A percentile compares a stretch with the other conserved stretches of the same genome.
Conservation (phyloP, 805 yeast genomes). For the Starmerella powellii region DNA sequence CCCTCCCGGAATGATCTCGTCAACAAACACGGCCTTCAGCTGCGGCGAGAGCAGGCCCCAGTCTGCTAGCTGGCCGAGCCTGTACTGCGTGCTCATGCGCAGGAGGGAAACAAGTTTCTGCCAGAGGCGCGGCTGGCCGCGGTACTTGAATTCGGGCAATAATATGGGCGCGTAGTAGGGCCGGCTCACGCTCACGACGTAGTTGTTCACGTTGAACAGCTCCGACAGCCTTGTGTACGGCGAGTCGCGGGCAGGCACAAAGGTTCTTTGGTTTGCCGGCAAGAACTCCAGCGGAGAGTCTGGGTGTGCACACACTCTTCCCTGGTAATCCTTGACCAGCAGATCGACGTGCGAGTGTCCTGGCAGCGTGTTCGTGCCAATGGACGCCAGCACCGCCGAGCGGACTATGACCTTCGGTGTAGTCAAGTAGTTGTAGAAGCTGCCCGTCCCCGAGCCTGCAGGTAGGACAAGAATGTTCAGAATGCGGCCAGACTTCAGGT, state of each 20-base stretch:
- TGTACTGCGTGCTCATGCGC: conserved; percentile 71
- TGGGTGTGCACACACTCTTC: conserved; percentile 30
- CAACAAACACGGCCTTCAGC: conserved; percentile 66
- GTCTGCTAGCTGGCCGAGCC: conserved; percentile 68
- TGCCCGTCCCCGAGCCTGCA: conserved; percentile 36
- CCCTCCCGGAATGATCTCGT: conserved; percentile 74
- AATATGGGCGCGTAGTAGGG: conserved; percentile 88
- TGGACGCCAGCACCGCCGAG: conserved; percentile 67
- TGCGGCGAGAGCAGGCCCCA: conserved; percentile 61
- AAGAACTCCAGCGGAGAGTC: conserved; percentile 22
- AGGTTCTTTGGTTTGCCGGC: conserved; percentile 35
- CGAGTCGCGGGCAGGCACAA: conserved; percentile 36
- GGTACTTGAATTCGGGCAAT: conserved; percentile 67
- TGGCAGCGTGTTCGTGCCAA: conserved; percentile 47
- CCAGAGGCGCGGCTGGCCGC: conserved; percentile 32
- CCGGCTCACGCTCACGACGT: conserved; percentile 78
- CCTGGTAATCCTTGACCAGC: conserved; percentile 44
- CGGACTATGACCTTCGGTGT: conserved; percentile 77
- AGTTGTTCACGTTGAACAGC: conserved; percentile 87
- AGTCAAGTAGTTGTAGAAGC: conserved; percentile 62
- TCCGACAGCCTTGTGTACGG: conserved; percentile 87
- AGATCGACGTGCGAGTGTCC: conserved; percentile 44
- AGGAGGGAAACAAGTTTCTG: conserved; percentile 41
- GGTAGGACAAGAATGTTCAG: conserved; percentile 81
- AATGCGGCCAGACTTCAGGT: conserved; percentile 60